A percentile compares a stretch with the other conserved stretches of the same genome.
phyloP scores from a whole-genome alignment of 139 green algal genomes.

The Chlamydomonas applanata region DNA sequence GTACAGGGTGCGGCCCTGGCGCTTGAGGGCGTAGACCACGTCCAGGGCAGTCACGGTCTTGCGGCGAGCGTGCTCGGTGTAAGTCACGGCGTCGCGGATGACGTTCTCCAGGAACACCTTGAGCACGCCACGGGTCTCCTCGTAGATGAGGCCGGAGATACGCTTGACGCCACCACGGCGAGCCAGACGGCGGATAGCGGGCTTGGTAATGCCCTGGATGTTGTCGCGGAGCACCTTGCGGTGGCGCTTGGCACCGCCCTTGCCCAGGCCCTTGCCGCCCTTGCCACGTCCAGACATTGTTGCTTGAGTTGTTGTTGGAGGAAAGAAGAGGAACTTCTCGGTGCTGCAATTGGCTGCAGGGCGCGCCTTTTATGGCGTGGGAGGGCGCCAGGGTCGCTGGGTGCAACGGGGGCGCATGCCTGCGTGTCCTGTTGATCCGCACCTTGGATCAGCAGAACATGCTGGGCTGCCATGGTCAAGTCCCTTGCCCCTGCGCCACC shows the following conservation, averaged over 20 bases:
- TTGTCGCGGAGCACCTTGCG: slow-evolving; percentile 90
- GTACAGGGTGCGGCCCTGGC: slow-evolving; percentile 94
- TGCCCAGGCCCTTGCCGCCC: slow-evolving; percentile 89
- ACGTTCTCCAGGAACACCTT: slow-evolving; percentile 94
- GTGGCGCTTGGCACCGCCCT: slow-evolving; percentile 87
- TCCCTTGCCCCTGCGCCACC: too few relatives aligned
- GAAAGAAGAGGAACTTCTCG: too few relatives aligned
- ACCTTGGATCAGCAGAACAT: too few relatives aligned
- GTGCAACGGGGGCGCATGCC: too few relatives aligned
- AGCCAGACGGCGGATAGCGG: slow-evolving; percentile 82
- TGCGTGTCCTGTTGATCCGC: too few relatives aligned
- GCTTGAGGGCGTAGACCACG: slow-evolving; percentile 93
- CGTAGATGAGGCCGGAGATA: slow-evolving; percentile 86
- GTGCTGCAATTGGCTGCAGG: too few relatives aligned
- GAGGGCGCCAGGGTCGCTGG: too few relatives aligned
- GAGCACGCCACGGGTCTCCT: slow-evolving; percentile 85
- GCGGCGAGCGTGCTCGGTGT: slow-evolving; percentile 94
- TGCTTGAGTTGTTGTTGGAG: too few relatives aligned
- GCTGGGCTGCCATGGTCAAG: too few relatives aligned
- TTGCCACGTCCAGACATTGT: slow-evolving; percentile 95
- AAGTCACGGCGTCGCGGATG: slow-evolving; percentile 74
- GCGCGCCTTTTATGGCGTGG: too few relatives aligned
- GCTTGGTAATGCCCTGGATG: slow-evolving; percentile 96
- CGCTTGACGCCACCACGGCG: slow-evolving; percentile 86
- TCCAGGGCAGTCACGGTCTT: slow-evolving; percentile 92